A percentile compares a stretch with the other conserved stretches of the same genome.
Evolutionary conservation across 306 rosid genomes (phyloP).

Genomic region (Fragaria vesca): DNA sequence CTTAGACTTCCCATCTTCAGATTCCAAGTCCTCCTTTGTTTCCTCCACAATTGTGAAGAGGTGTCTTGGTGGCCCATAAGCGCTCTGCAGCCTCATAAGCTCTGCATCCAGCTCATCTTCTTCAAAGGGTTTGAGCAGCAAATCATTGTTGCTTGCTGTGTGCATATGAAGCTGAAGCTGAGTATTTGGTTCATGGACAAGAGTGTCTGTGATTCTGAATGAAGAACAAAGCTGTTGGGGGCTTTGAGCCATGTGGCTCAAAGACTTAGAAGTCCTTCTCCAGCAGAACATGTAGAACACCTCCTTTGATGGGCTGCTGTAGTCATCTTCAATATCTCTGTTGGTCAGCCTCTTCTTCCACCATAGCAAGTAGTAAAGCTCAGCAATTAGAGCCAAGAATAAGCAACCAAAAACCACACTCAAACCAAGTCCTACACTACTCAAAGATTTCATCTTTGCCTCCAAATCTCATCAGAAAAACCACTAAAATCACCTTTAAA

Average conservation of each 20-base stretch:
- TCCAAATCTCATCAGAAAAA: slow-evolving; percentile 49
- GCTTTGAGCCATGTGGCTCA: slow-evolving; percentile 54
- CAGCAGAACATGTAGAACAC: slow-evolving; percentile 86
- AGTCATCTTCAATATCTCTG: slow-evolving; percentile 65
- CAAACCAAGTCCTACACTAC: slow-evolving; percentile 90
- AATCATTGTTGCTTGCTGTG: slow-evolving; percentile 41
- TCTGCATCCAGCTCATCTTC: slow-evolving; percentile 68
- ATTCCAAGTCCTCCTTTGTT: slow-evolving; percentile 91
- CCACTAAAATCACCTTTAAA: slow-evolving; percentile 16
- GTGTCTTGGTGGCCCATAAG: slow-evolving; percentile 72
- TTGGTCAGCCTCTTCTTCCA: slow-evolving; percentile 84
- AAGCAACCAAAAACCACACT: slow-evolving; percentile 88
- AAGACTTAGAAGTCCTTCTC: slow-evolving; percentile 57
- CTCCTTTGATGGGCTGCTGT: slow-evolving; percentile 72
- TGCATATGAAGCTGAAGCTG: slow-evolving; percentile 51
- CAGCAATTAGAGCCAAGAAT: slow-evolving; percentile 87
- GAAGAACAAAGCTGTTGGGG: slow-evolving; percentile 60
- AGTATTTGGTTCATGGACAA: slow-evolving; percentile 51
- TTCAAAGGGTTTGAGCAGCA: slow-evolving; percentile 65
- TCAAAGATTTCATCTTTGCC: slow-evolving; percentile 81
- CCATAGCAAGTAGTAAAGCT: slow-evolving; percentile 91
- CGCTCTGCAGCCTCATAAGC: slow-evolving; percentile 59
- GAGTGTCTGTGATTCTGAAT: slow-evolving; percentile 49
- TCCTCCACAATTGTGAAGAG: slow-evolving; percentile 93
- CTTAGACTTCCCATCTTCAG: slow-evolving; percentile 68